Percentiles rank a stretch among this genome's conserved stretches.
These are phyloP conservation scores for Colletotrichum sp. DNA, from an alignment of 2,329 filamentous ascomycete species.

Conservation along the genomic window DNA sequence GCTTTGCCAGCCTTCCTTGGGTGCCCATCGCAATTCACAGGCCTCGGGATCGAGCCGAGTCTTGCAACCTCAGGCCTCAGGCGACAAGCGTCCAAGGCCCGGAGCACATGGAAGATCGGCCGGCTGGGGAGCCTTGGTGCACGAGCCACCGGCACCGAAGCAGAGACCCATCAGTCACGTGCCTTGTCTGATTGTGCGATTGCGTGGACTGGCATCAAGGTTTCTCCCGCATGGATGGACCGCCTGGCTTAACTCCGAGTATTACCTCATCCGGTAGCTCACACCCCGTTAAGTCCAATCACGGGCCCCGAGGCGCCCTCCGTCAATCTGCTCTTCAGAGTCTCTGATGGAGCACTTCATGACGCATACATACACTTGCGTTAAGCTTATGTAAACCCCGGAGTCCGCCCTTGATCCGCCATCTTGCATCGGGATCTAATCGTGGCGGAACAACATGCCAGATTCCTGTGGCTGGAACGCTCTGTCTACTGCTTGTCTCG, in stretches of 20 bases:
- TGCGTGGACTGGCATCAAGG: not conserved
- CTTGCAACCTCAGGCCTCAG: not conserved
- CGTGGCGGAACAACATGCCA: not conserved
- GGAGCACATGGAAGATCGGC: not conserved
- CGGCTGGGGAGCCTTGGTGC: not conserved
- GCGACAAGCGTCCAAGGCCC: not conserved
- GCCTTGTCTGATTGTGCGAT: not conserved
- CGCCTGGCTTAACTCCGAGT: not conserved
- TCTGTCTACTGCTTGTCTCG: not conserved
- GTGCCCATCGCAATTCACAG: not conserved
- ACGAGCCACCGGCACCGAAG: not conserved
- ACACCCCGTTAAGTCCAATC: not conserved
- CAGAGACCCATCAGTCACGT: not conserved
- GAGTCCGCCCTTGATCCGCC: not conserved
- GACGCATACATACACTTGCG: not conserved
- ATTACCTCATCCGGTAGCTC: not conserved
- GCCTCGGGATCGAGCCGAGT: not conserved
- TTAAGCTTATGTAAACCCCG: not conserved
- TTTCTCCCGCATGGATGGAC: not conserved
- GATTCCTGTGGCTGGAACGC: not conserved
- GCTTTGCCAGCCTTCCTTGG: not conserved
- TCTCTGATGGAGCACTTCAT: not conserved
- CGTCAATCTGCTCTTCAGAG: not conserved
- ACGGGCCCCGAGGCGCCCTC: not conserved
- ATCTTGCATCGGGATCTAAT: not conserved